Base-by-base conservation (phyloP, 2,329 filamentous ascomycete species). In the Penicillium brasilianum region DNA sequence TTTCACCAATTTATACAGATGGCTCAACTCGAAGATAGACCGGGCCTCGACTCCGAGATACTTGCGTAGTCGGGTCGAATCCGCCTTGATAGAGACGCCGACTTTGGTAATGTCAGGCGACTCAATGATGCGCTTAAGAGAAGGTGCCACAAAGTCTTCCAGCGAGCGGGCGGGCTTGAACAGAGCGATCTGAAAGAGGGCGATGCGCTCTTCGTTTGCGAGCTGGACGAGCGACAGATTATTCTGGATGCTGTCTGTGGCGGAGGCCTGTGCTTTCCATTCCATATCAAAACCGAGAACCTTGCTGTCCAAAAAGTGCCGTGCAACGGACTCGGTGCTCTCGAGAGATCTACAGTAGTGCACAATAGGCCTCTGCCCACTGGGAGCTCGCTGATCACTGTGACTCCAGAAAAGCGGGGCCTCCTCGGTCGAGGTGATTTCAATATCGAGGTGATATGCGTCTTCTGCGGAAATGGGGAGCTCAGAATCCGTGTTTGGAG, bases 231-330 rank as follows among this genome's bases (percentile, higher is more conserved):
- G 77, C 0, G 91, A 93, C 7, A 96, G 85, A 62, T 93, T 92
- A 55, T 84, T 81, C 65, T 90, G 89, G 4, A 88, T 77, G 3
- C 82, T 81, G 2, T 82, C 74, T 8, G 65, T 69, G 20, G 74
- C 81, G 6, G 72, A 78, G 0, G 86, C 82, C 6, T 84, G 79
- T 1, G 81, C 66, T 55, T 87, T 83, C 93, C 94, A 97, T 78
- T 97, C 94, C 63, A 97, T 83, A 71, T 97, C 93, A 63, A 97
- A 92, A 0, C 93, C 93, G n/a, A 97, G 74, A 2, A 96, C 77
- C 41, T 86, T 81, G 70, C 95, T 87, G 28, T 84, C 67, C 41
- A 88, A 72, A 67, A 97, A 97, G 59, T 89, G 83, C 59, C 85
- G 76, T 18, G 85, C 80, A 8, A 90, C 84, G 6, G 80, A 77